These are phyloP conservation scores for Kurtzmaniella fragi DNA, from an alignment of 805 yeast genomes.

Conservation along the genomic window DNA sequence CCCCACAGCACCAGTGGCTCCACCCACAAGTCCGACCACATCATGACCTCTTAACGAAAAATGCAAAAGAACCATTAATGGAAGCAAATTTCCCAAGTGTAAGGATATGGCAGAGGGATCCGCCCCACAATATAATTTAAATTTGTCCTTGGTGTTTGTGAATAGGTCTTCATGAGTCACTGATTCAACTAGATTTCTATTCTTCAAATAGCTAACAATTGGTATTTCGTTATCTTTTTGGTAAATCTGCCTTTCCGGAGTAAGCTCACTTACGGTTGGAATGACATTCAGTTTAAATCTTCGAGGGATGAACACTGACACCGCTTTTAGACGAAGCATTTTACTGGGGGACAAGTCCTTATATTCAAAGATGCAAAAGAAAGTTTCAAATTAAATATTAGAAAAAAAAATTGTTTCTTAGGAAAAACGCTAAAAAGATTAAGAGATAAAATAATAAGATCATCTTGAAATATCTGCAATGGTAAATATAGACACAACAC, in stretches of 20 bases:
- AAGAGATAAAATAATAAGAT: conserved; percentile 10
- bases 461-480: not conserved
- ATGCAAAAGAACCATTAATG: conserved; percentile 79
- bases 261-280: conserved; percentile 28
- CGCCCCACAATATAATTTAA: conserved; percentile 86
- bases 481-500: not conserved
- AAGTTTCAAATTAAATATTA: not conserved
- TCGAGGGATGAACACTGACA: not conserved
- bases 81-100: conserved; percentile 87
- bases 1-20: conserved; percentile 94
- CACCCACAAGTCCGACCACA: conserved; percentile 82
- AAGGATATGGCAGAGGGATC: conserved; percentile 91
- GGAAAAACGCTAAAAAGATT: not conserved
- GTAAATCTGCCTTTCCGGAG: conserved; percentile 11
- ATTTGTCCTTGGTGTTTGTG: conserved; percentile 19
- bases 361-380: not conserved
- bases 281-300: conserved; percentile 19
- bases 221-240: conserved; percentile 22
- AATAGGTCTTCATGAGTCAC: conserved; percentile 34
- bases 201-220: conserved; percentile 31
- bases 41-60: conserved; percentile 81
- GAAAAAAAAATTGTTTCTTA: not conserved
- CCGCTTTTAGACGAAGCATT: not conserved
- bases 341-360: not conserved
- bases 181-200: conserved; percentile 33